phyloP scores from a whole-genome alignment of 352 stramenopile species.

The Globisporangium carolinianum region DNA sequence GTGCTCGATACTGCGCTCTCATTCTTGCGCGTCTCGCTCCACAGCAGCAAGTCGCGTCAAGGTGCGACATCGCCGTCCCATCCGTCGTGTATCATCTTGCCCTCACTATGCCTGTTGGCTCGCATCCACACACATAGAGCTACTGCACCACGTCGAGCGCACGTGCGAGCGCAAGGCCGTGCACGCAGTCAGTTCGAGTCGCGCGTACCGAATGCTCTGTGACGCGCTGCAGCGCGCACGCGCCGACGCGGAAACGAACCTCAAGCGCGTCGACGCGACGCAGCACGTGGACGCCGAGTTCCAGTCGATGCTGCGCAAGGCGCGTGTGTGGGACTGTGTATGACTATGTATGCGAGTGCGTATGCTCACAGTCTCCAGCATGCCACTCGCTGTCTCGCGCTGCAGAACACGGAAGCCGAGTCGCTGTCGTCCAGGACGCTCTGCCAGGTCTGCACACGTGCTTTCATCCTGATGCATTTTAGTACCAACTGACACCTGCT shows the following conservation, averaged over 20 bases:
- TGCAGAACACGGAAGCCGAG: slow-evolving; percentile 22
- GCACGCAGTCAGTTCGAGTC: slow-evolving; percentile 40
- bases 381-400: not conserved
- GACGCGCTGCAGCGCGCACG: slow-evolving; percentile 51
- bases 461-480: no score
- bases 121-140: slow-evolving; percentile 19
- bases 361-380: no score
- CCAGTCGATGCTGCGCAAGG: slow-evolving; percentile 21
- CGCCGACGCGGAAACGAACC: slow-evolving; percentile 37
- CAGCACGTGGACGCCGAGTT: slow-evolving; percentile 13
- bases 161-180: slow-evolving; percentile 57
- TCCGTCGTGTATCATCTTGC: not conserved
- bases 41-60: slow-evolving; percentile 20
- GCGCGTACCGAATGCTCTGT: slow-evolving; percentile 52
- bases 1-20: slow-evolving; percentile 4
- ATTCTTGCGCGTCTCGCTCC: slow-evolving; percentile 5
- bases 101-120: not conserved
- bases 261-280: slow-evolving; percentile 19
- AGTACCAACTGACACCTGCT: no score
- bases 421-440: slow-evolving; percentile 25
- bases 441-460: slow-evolving; percentile 20
- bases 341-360: not conserved
- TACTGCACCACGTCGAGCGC: slow-evolving; percentile 54
- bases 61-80: slow-evolving; percentile 8
- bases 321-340: not conserved